Conservation (phyloP, 129 eudicot genomes). For the Helichrysum umbraculigerum region DNA sequence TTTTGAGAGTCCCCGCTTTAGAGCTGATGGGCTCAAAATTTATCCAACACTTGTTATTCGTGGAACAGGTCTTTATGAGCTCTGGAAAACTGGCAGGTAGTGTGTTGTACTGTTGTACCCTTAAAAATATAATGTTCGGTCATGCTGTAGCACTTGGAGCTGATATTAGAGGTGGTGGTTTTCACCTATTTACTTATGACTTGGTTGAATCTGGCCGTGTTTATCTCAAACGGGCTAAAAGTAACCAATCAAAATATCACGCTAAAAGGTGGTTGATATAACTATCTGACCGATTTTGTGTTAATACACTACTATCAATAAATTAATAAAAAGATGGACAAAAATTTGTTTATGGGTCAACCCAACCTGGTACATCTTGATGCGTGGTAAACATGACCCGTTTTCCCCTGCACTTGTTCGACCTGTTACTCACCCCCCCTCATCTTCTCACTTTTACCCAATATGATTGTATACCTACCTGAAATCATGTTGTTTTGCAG, state of each 20-base stretch:
- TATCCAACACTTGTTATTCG: constrained; percentile 97
- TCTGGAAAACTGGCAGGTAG: constrained; percentile 99
- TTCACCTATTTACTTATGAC: neutral
- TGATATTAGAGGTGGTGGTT: neutral
- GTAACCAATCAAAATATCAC: neutral
- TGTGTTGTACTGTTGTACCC: neutral
- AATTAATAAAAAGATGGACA: neutral
- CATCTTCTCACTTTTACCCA: neutral
- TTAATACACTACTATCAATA: neutral
- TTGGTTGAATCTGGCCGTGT: neutral
- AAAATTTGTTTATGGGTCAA: neutral
- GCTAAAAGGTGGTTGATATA: neutral
- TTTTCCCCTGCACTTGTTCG: neutral
- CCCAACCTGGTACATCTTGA: neutral
- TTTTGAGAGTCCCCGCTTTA: constrained; percentile 84
- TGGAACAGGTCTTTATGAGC: constrained; percentile 98
- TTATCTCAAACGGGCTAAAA: neutral
- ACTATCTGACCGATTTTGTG: neutral
- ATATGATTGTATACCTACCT: constrained; percentile 3
- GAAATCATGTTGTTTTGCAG: constrained; percentile 41
- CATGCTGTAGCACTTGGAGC: neutral
- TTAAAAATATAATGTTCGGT: neutral
- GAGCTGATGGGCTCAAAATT: constrained; percentile 97
- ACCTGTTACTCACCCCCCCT: neutral
- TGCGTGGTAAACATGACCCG: neutral